Percentiles rank a stretch among this genome's conserved stretches.
phyloP scores from a whole-genome alignment of 1,284 basidiomycete genomes.

The Apiotrichum gracile region DNA sequence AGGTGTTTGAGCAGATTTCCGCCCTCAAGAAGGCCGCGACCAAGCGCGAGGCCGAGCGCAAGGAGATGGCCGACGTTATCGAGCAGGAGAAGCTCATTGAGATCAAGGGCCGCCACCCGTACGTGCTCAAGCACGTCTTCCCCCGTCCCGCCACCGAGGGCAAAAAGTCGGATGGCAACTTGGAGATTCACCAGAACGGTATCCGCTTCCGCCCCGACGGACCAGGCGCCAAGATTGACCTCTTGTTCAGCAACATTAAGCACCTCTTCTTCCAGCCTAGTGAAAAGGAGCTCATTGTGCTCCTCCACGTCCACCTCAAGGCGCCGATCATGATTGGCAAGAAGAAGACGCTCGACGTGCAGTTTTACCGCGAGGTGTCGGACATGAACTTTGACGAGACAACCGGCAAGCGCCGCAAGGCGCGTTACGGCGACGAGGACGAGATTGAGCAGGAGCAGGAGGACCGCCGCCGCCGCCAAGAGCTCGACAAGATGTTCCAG shows the following conservation, averaged over 20 bases:
- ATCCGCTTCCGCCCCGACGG: conserved; percentile 85
- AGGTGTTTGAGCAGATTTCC: conserved; percentile 84
- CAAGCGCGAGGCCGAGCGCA: conserved; percentile 95
- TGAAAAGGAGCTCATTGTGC: conserved; percentile 90
- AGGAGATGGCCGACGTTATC: conserved; percentile 95
- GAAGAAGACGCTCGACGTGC: conserved; percentile 94
- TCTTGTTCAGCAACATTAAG: conserved; percentile 96
- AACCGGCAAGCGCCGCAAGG: conserved; percentile 86
- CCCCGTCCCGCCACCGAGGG: conserved; percentile 68
- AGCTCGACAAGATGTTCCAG: conserved; percentile 94
- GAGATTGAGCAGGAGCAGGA: conserved; percentile 99
- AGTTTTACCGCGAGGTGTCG: conserved; percentile 97
- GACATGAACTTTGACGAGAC: conserved; percentile 99
- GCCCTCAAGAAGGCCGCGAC: conserved; percentile 94
- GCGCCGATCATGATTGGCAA: conserved; percentile 98
- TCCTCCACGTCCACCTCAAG: conserved; percentile 89
- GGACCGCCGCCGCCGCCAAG: conserved; percentile 79
- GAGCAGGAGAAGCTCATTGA: conserved; percentile 88
- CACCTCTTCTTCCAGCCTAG: conserved; percentile 99
- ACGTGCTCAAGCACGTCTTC: conserved; percentile 84
- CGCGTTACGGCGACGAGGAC: conserved; percentile 96
- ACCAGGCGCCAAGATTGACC: conserved; percentile 71
- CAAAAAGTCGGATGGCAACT: conserved; percentile 67
- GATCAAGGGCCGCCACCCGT: conserved; percentile 71
- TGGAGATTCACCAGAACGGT: conserved; percentile 98